Base-by-base conservation (phyloP, 164 flowering plant genomes). In the Buxus sempervirens region DNA sequence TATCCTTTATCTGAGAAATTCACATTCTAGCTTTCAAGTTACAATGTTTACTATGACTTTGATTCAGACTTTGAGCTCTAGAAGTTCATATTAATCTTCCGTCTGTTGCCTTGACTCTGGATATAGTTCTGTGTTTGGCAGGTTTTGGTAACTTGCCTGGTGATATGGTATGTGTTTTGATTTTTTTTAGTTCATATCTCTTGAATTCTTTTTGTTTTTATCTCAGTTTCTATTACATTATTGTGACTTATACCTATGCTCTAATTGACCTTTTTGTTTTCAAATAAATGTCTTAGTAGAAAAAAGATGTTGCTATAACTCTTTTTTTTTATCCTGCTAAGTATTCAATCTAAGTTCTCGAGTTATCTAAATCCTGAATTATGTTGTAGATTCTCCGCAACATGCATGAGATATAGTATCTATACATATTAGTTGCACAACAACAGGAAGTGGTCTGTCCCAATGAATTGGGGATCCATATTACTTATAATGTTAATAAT, bases 81-180 rank as follows among this genome's bases (percentile, higher is more conserved):
- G 20, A 54, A 57, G n/a, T 62, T 28, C 63, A 51, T 22, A 5
- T 64, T 42, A 28, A 49, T 69, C 26, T 56, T 28, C 28, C 49
- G 7, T 75, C n/a, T 75, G 80, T 81, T 70, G 54, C 88, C 94
- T 88, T 92, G 75, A 89, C 62, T 60, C 49, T 71, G 64, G 53
- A 60, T 8, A 49, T 81, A 96, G 99, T 88, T 84, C 55, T 96
- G 68, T 96, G 97, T 65, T 76, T 96, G 86, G 99, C 99, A 38
- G 99, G 99, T 38, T 96, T 88, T 80, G 99, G 99, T 25, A 96
- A 96, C 81, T 90, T 96, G 67, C 98, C 99, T 62, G 99, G 99
- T 72, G 93, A 93, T 69, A 91, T 96, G 99, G 99, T 96, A 88
- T 54, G 86, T 74, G 3, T 58, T 51, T 9, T 64, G 36, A 1